phyloP scores from a whole-genome alignment of 2,329 filamentous ascomycete species.

The Cordyceps farinosa region DNA sequence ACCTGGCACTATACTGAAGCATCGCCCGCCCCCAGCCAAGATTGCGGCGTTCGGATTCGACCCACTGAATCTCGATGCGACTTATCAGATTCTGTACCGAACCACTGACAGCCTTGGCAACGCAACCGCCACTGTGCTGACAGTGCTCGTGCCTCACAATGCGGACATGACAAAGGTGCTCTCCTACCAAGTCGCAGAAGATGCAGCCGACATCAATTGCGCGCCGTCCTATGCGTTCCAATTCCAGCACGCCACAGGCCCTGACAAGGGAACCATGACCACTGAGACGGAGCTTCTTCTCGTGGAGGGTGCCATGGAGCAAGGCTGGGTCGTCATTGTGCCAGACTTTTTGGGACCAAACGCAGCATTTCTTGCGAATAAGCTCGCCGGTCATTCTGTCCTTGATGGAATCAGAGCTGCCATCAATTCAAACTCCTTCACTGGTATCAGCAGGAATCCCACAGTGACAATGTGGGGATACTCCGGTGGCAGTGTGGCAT shows the following conservation, averaged over 20 bases:
- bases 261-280: constrained; percentile 35
- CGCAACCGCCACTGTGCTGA: constrained; percentile 36
- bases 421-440: constrained; percentile 25
- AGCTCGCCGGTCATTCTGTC: constrained; percentile 39
- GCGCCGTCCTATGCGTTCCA: constrained; percentile 28
- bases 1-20: constrained; percentile 24
- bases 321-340: constrained; percentile 46
- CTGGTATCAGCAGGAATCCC: constrained; percentile 31
- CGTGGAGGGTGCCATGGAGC: constrained; percentile 30
- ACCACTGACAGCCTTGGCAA: constrained; percentile 35
- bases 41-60: constrained; percentile 23
- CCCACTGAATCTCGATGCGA: constrained; percentile 21
- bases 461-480: constrained; percentile 43
- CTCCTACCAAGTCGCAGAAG: constrained; percentile 41
- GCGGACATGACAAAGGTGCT: constrained; percentile 30
- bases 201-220: constrained; percentile 37
- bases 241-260: constrained; percentile 21
- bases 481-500: constrained; percentile 26
- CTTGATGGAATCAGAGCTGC: constrained; percentile 43
- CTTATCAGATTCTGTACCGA: constrained; percentile 37
- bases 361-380: constrained; percentile 41
- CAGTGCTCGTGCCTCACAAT: constrained; percentile 35
- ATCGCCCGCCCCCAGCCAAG: constrained; percentile 22
- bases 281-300: constrained; percentile 25
- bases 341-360: constrained; percentile 45